These are phyloP conservation scores for Keqinozyma sinolaborantium DNA, from an alignment of 1,139 yeast genomes.

Conservation along the genomic window DNA sequence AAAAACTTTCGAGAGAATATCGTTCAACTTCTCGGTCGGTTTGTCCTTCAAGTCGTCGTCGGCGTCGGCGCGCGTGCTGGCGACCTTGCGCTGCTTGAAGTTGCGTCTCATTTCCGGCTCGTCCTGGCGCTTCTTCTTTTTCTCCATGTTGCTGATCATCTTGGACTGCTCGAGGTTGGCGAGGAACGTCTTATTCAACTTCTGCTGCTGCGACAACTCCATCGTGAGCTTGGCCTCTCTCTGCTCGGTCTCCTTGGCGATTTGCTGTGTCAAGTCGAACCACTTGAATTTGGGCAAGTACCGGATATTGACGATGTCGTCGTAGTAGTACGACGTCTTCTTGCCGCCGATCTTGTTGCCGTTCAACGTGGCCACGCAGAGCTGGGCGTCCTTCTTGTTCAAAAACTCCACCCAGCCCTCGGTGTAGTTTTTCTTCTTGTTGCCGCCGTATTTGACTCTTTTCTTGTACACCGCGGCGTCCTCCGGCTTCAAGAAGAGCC, in stretches of 20 bases:
- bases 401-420: constrained; percentile 98
- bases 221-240: constrained; percentile 84
- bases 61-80: constrained; percentile 66
- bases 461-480: constrained; percentile 60
- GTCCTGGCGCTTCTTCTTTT: constrained; percentile 39
- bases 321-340: constrained; percentile 89
- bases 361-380: constrained; percentile 82
- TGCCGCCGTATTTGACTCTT: constrained; percentile 88
- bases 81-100: constrained; percentile 62
- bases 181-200: constrained; percentile 78
- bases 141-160: constrained; percentile 67
- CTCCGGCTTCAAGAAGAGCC: constrained; percentile 87
- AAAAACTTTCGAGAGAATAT: constrained; percentile 40
- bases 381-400: constrained; percentile 80
- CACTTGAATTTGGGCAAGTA: constrained; percentile 91
- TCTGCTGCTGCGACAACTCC: constrained; percentile 85
- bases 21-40: constrained; percentile 41
- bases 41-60: constrained; percentile 44
- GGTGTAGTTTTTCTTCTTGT: constrained; percentile 78
- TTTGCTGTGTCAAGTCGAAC: constrained; percentile 91
- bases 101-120: constrained; percentile 42
- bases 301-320: constrained; percentile 87
- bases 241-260: constrained; percentile 84
- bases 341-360: constrained; percentile 91
- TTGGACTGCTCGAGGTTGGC: constrained; percentile 84